phyloP scores from a whole-genome alignment of 2,329 filamentous ascomycete species.

The Hypocreales sp. region DNA sequence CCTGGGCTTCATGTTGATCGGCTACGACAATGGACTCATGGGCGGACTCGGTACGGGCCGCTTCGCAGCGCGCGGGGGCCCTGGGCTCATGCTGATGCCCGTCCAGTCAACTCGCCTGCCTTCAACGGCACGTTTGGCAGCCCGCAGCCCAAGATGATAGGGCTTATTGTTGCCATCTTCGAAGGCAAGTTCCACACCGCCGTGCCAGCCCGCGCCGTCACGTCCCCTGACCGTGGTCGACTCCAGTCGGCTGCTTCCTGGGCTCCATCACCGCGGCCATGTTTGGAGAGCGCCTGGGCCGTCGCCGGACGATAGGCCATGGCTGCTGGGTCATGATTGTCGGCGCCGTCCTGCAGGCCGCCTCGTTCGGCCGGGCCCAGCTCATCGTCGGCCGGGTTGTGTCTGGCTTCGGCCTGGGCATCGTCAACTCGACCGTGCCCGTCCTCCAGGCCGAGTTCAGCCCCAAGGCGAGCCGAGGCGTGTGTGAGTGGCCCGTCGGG shows the following conservation, averaged over 20 bases:
- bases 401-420: slow-evolving; percentile 29
- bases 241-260: slow-evolving; percentile 13
- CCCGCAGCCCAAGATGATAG: slow-evolving; percentile 23
- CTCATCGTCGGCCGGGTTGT: slow-evolving; percentile 30
- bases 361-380: slow-evolving; percentile 24
- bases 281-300: slow-evolving; percentile 26
- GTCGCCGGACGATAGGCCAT: slow-evolving; percentile 23
- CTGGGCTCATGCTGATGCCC: slow-evolving; percentile 5
- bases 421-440: slow-evolving; percentile 27
- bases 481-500: too few species aligned
- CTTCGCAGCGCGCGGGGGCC: too few species aligned
- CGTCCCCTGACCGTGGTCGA: too few species aligned
- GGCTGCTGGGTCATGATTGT: slow-evolving; percentile 27
- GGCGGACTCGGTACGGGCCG: slow-evolving; percentile 16
- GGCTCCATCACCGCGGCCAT: slow-evolving; percentile 7
- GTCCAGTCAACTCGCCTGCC: slow-evolving; percentile 19
- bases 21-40: slow-evolving; percentile 30
- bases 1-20: slow-evolving; percentile 30
- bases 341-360: slow-evolving; percentile 27
- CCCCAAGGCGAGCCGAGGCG: slow-evolving; percentile 20
- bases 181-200: slow-evolving; percentile 14
- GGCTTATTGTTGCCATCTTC: slow-evolving; percentile 30
- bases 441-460: slow-evolving; percentile 27
- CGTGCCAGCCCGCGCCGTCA: too few species aligned
- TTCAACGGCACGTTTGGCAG: slow-evolving; percentile 24